Conservation (phyloP, 345 rosid genomes). For the Gossypium rotundifolium region DNA sequence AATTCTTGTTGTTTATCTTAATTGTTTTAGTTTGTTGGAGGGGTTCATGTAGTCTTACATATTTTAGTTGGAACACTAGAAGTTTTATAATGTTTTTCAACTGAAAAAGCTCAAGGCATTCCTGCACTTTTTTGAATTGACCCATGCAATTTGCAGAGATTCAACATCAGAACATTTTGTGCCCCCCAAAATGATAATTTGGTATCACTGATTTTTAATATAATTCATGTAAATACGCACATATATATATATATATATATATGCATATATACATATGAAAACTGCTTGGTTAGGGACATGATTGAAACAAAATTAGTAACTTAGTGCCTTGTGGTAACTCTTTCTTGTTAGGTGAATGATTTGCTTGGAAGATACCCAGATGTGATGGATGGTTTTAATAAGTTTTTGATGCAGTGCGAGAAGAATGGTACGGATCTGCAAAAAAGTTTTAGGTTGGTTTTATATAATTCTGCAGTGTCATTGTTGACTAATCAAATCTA, state of each 20-base stretch:
- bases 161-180: not conserved
- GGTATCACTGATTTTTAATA: not conserved
- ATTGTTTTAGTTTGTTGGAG: not conserved
- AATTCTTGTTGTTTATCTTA: not conserved
- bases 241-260: not conserved
- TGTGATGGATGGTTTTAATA: slow-evolving; percentile 77
- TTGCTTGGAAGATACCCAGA: slow-evolving; percentile 79
- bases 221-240: not conserved
- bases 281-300: not conserved
- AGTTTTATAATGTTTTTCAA: not conserved
- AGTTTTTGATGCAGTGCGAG: slow-evolving; percentile 77
- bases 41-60: not conserved
- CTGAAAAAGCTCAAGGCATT: not conserved
- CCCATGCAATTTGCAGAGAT: not conserved
- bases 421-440: slow-evolving; percentile 54
- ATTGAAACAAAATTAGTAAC: slow-evolving; percentile 10
- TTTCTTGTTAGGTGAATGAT: slow-evolving; percentile 55
- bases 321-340: slow-evolving; percentile 11
- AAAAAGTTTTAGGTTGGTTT: slow-evolving; percentile 13
- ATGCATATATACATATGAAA: not conserved
- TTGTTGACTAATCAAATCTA: slow-evolving; percentile 19
- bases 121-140: not conserved
- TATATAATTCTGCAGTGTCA: slow-evolving; percentile 14
- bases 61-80: not conserved
- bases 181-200: not conserved